phyloP scores from a whole-genome alignment of 2,329 filamentous ascomycete species.

The Fusarium haematococcum region DNA sequence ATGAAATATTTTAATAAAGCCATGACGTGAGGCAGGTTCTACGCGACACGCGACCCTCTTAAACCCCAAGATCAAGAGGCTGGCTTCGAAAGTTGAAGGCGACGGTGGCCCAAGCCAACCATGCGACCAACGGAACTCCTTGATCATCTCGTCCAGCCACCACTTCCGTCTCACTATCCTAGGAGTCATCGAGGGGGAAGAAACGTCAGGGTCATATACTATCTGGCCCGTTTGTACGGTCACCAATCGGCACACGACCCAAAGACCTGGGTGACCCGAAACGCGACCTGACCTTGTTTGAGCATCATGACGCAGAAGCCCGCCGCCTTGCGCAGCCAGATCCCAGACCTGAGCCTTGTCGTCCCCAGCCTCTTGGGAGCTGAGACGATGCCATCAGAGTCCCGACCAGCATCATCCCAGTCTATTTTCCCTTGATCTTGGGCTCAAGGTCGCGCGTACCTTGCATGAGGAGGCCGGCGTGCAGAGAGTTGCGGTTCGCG shows the following conservation, averaged over 20 bases:
- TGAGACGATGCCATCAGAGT: constrained; percentile 10
- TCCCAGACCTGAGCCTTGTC: neutral
- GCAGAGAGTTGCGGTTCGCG: constrained; percentile 13
- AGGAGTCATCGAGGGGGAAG: neutral
- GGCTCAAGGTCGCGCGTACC: constrained; percentile 20
- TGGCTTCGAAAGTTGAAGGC: neutral
- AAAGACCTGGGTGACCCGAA: constrained; percentile 1
- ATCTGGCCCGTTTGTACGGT: neutral
- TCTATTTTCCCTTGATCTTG: neutral
- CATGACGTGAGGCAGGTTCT: neutral
- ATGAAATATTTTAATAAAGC: neutral
- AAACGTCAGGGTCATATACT: neutral
- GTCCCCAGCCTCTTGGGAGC: constrained; percentile 23
- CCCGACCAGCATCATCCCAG: neutral
- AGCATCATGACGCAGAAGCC: constrained; percentile 17
- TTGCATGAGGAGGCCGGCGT: constrained; percentile 30
- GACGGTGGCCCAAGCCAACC: constrained; percentile 11
- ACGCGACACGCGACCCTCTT: constrained; percentile 7
- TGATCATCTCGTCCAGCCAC: constrained; percentile 21
- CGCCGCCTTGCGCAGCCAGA: neutral
- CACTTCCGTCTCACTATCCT: neutral
- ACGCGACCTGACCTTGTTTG: neutral
- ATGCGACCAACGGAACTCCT: constrained; percentile 5
- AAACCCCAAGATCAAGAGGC: neutral
- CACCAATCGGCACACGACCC: constrained; percentile 20